Conservation (phyloP, 768 basidiomycete genomes). For the Panaeolus cyanescens region DNA sequence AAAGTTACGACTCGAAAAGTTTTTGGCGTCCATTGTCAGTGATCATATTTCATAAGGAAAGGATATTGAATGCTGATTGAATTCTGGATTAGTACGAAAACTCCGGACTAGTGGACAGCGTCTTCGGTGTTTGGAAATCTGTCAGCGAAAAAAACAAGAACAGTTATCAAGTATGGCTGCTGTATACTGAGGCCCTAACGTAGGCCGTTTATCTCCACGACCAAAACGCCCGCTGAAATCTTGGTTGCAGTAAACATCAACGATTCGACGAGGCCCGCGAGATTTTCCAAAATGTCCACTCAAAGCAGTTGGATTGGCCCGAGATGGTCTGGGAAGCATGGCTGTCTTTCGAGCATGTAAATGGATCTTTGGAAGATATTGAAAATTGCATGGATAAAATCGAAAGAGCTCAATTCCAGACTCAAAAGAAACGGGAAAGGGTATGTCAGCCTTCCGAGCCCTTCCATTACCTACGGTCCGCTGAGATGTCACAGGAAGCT, state of each 20-base stretch:
- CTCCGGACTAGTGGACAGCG: conserved; percentile 52
- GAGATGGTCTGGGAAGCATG: conserved; percentile 93
- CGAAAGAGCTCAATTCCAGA: conserved; percentile 62
- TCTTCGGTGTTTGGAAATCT: conserved; percentile 62
- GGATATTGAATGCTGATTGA: background rate
- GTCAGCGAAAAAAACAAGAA: conserved; percentile 68
- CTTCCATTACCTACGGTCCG: background rate
- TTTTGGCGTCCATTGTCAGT: conserved; percentile 74
- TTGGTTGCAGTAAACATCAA: conserved; percentile 45
- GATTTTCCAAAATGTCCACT: conserved; percentile 64
- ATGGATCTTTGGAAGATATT: conserved; percentile 72
- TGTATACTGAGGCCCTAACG: conserved; percentile 76
- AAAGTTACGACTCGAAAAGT: conserved; percentile 81
- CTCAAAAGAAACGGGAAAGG: conserved; percentile 64
- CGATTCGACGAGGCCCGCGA: conserved; percentile 62
- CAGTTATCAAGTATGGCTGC: conserved; percentile 75
- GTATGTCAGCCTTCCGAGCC: conserved; percentile 31
- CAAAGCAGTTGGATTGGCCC: conserved; percentile 89
- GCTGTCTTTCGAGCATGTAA: conserved; percentile 82
- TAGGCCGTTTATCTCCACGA: conserved; percentile 33
- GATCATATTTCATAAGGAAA: background rate
- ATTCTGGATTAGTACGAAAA: conserved; percentile 43
- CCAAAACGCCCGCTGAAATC: background rate
- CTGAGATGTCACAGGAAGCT: conserved; percentile 48
- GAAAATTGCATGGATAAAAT: conserved; percentile 64